Percentiles rank a stretch among this genome's conserved stretches.
Evolutionary conservation across 306 rosid genomes (phyloP).

Genomic region (Hippophae tibetana): DNA sequence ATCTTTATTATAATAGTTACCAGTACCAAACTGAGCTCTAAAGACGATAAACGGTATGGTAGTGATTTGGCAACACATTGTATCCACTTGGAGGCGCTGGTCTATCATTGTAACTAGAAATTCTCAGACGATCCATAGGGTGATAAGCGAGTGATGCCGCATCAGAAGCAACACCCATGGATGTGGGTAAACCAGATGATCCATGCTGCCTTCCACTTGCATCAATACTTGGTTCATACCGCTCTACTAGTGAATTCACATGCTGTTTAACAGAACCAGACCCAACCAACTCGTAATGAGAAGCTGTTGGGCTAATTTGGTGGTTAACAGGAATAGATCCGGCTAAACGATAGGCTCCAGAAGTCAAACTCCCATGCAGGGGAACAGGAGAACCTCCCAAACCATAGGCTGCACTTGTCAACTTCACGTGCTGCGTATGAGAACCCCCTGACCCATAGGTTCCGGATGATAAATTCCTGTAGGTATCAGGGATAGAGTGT

Average conservation of each 20-base stretch:
- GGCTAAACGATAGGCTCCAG: neutral
- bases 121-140: constrained; percentile 7
- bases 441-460: constrained; percentile 9
- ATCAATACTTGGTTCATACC: constrained; percentile 8
- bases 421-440: constrained; percentile 6
- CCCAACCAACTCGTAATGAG: constrained; percentile 7
- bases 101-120: constrained; percentile 11
- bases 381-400: neutral
- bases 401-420: constrained; percentile 1
- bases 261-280: neutral
- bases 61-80: constrained; percentile 5
- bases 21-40: constrained; percentile 4
- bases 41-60: constrained; percentile 15
- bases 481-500: constrained; percentile 15
- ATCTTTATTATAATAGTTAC: neutral
- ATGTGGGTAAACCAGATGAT: constrained; percentile 7
- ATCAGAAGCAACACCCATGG: constrained; percentile 2
- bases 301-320: neutral
- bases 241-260: constrained; percentile 6
- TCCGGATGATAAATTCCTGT: constrained; percentile 3
- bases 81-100: constrained; percentile 16
- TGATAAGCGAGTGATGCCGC: constrained; percentile 8
- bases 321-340: too few relatives aligned
- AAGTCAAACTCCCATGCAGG: constrained; percentile 6
- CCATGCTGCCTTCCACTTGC: constrained; percentile 24